Conservation (phyloP, 148 eudicot genomes). For the Arctostaphylos glauca region DNA sequence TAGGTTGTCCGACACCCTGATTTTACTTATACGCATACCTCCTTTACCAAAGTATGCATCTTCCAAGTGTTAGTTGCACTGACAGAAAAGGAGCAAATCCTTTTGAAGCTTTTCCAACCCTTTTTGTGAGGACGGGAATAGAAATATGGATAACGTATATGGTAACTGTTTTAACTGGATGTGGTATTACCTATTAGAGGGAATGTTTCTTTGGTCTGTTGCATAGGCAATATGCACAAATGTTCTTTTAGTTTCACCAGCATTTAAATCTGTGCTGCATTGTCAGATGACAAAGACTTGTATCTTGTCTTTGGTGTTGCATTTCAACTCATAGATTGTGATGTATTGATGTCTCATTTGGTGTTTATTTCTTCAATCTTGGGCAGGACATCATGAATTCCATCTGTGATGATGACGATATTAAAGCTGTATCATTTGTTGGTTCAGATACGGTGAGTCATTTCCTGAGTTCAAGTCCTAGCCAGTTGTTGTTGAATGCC, state of each 20-base stretch:
- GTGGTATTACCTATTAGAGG: background rate
- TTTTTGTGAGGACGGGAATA: slow-evolving; percentile 2
- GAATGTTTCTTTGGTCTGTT: background rate
- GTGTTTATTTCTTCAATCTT: background rate
- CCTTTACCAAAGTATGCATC: background rate
- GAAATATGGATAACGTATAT: background rate
- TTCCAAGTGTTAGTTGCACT: background rate
- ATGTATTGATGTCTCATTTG: background rate
- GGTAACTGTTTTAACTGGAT: background rate
- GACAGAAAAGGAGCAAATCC: background rate
- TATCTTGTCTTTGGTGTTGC: background rate
- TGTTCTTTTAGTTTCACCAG: background rate
- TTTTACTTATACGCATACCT: background rate
- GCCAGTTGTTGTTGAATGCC: slow-evolving; percentile 1
- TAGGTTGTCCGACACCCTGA: background rate
- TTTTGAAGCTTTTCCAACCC: background rate
- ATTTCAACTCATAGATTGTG: background rate
- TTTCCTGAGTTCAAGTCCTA: background rate
- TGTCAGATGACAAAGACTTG: background rate
- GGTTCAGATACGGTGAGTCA: slow-evolving; percentile 59
- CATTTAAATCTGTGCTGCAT: background rate
- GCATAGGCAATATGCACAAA: background rate
- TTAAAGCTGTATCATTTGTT: slow-evolving; percentile 62
- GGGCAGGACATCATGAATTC: slow-evolving; percentile 56
- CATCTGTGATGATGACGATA: slow-evolving; percentile 62